Conservation (phyloP, 2,329 filamentous ascomycete species). For the Metarhizium guizhouense region DNA sequence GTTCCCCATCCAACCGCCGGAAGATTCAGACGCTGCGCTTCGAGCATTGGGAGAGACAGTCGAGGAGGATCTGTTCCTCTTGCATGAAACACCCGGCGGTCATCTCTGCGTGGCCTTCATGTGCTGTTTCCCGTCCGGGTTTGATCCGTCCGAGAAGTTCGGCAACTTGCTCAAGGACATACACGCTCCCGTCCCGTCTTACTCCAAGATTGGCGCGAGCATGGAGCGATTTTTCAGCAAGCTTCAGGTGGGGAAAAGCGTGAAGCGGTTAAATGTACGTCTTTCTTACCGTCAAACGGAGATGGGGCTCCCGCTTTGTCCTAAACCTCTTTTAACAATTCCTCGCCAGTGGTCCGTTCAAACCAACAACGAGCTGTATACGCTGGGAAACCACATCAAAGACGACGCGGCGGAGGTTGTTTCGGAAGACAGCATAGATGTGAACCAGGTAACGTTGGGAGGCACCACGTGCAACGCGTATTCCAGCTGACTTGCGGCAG, state of each 20-base stretch:
- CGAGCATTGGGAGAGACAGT: conserved; percentile 37
- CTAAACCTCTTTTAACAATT: background rate
- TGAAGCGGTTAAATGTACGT: conserved; percentile 40
- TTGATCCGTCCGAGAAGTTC: conserved; percentile 41
- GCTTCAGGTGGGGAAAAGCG: conserved; percentile 37
- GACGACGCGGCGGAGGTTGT: conserved; percentile 20
- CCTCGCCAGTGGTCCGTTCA: conserved; percentile 37
- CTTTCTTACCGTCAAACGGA: background rate
- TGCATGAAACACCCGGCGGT: conserved; percentile 30
- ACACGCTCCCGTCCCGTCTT: conserved; percentile 43
- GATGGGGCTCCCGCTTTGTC: background rate
- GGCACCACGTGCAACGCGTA: background rate
- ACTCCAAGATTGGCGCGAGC: conserved; percentile 43
- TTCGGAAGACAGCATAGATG: conserved; percentile 28
- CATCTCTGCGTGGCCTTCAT: conserved; percentile 39
- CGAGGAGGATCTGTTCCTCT: conserved; percentile 46
- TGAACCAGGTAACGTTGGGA: conserved; percentile 22
- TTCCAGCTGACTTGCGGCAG: conserved; percentile 12
- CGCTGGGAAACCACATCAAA: conserved; percentile 27
- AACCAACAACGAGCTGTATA: conserved; percentile 32
- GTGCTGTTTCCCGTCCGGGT: conserved; percentile 44
- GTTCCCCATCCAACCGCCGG: conserved; percentile 19
- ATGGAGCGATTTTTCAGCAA: conserved; percentile 46
- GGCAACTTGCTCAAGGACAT: conserved; percentile 39
- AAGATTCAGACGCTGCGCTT: conserved; percentile 25